phyloP scores from a whole-genome alignment of 2,329 filamentous ascomycete species.

The Elsinoe batatas region DNA sequence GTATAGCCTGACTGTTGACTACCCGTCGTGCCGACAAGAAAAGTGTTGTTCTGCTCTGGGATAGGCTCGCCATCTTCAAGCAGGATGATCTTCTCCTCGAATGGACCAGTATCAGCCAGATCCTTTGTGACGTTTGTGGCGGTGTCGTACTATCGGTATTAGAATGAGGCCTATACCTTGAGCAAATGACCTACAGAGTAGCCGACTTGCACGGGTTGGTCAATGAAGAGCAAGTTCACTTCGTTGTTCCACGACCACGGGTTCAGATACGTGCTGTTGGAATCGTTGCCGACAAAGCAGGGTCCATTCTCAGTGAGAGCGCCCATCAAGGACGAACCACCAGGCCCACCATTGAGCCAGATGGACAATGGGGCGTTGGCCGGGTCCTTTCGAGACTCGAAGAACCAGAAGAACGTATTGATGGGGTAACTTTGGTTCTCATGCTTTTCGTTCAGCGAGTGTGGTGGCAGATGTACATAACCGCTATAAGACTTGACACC shows the following conservation, averaged over 20 bases:
- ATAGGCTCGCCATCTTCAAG: conserved; percentile 13
- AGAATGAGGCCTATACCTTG: not conserved
- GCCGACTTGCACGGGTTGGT: conserved; percentile 51
- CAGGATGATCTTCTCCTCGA: conserved; percentile 28
- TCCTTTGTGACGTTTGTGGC: conserved; percentile 26
- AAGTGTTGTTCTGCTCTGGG: conserved; percentile 24
- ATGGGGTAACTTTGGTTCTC: conserved; percentile 21
- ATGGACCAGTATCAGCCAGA: conserved; percentile 14
- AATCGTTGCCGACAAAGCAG: conserved; percentile 44
- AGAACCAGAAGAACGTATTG: conserved; percentile 50
- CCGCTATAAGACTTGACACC: conserved; percentile 37
- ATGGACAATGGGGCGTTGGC: conserved; percentile 44
- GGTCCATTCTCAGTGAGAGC: conserved; percentile 44
- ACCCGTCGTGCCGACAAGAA: conserved; percentile 48
- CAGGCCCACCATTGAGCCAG: conserved; percentile 51
- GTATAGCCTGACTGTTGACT: conserved; percentile 35
- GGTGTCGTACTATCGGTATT: conserved; percentile 11
- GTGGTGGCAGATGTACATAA: conserved; percentile 24
- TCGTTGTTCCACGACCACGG: conserved; percentile 52
- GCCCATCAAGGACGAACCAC: conserved; percentile 42
- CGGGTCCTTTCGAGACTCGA: conserved; percentile 46
- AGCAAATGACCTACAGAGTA: conserved; percentile 29
- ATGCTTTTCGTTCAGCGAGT: conserved; percentile 18
- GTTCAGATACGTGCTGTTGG: conserved; percentile 43
- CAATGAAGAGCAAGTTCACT: conserved; percentile 49